Conservation (phyloP, 768 basidiomycete genomes). For the Suillus clintonianus region DNA sequence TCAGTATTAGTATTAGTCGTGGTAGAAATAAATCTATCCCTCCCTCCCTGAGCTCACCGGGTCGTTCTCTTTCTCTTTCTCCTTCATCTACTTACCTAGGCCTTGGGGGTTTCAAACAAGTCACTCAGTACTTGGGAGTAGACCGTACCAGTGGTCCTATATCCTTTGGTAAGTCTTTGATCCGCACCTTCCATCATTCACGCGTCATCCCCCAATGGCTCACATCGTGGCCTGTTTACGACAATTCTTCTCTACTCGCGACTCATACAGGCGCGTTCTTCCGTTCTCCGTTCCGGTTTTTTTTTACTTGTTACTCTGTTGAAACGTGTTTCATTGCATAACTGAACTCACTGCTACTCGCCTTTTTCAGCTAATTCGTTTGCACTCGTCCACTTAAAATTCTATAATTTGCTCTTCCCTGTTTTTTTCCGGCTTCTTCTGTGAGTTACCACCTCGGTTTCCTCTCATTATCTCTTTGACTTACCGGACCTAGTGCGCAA, state of each 20-base stretch:
- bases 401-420: constrained; percentile 32
- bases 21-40: constrained; percentile 31
- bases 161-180: constrained; percentile 30
- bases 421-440: constrained; percentile 21
- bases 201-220: constrained; percentile 28
- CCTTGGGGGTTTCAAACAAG: constrained; percentile 11
- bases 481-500: constrained; percentile 26
- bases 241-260: constrained; percentile 22
- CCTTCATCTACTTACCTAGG: constrained; percentile 21
- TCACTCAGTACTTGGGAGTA: neutral
- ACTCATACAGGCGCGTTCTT: constrained; percentile 29
- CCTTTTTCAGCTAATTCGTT: constrained; percentile 38
- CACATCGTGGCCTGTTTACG: constrained; percentile 36
- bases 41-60: too few species aligned
- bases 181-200: constrained; percentile 16
- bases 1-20: constrained; percentile 30
- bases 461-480: constrained; percentile 19
- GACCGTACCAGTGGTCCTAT: constrained; percentile 14
- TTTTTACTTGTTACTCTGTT: constrained; percentile 14
- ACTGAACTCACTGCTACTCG: constrained; percentile 25
- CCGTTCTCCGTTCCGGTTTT: constrained; percentile 32
- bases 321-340: constrained; percentile 23
- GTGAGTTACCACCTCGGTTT: constrained; percentile 24
- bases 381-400: constrained; percentile 29
- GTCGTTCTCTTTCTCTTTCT: constrained; percentile 19